Conservation (phyloP, 2,329 filamentous ascomycete genomes). For the Albifimbria verrucaria region DNA sequence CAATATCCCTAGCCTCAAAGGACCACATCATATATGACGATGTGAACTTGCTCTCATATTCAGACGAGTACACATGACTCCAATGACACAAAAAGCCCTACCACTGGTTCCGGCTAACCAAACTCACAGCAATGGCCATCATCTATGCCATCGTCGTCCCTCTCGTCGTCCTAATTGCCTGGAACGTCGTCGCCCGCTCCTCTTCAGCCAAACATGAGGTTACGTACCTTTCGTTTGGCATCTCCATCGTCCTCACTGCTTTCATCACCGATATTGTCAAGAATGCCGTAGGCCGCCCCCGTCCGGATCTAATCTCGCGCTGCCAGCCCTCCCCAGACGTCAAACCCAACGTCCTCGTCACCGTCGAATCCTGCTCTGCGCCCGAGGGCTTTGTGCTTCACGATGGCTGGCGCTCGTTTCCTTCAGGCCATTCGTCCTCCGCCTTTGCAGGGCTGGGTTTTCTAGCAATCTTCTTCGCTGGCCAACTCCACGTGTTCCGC, state of each 20-base stretch:
- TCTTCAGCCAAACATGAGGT: slow-evolving; percentile 79
- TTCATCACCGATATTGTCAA: slow-evolving; percentile 91
- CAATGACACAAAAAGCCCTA: background rate
- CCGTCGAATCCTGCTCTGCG: slow-evolving; percentile 70
- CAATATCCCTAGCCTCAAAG: background rate
- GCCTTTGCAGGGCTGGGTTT: slow-evolving; percentile 78
- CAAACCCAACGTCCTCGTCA: slow-evolving; percentile 51
- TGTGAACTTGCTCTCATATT: too few relatives aligned
- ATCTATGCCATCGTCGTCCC: slow-evolving; percentile 75
- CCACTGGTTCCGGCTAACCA: background rate
- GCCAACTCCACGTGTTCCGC: slow-evolving; percentile 59
- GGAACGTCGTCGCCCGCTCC: slow-evolving; percentile 60
- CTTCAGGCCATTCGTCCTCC: slow-evolving; percentile 76
- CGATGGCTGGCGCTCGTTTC: slow-evolving; percentile 82
- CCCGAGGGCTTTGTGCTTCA: slow-evolving; percentile 66
- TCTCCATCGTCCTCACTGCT: slow-evolving; percentile 71
- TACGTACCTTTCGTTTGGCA: slow-evolving; percentile 75
- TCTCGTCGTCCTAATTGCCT: slow-evolving; percentile 60
- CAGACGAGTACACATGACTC: too few relatives aligned
- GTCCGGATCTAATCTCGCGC: slow-evolving; percentile 63
- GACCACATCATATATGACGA: too few relatives aligned
- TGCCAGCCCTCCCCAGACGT: slow-evolving; percentile 66
- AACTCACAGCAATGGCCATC: slow-evolving; percentile 62
- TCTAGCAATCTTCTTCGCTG: slow-evolving; percentile 65
- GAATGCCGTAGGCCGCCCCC: slow-evolving; percentile 76